A percentile compares a stretch with the other conserved stretches of the same genome.
These are phyloP conservation scores for Iberis amara DNA, from an alignment of 441 rosid species.

Conservation along the genomic window DNA sequence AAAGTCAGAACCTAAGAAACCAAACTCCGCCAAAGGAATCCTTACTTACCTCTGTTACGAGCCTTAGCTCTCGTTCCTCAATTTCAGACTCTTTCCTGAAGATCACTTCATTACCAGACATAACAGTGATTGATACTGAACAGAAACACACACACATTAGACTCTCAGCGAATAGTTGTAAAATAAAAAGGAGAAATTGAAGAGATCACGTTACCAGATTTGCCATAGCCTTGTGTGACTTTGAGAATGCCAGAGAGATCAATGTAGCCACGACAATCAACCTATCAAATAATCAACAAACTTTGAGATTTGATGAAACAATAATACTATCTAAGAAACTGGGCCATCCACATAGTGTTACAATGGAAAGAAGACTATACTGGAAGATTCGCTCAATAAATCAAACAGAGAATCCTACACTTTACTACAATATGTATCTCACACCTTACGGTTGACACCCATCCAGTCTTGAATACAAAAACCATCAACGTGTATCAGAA, in stretches of 20 bases:
- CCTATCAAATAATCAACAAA: slow-evolving; percentile 35
- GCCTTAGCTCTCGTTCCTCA: slow-evolving; percentile 43
- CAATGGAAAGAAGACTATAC: too few species aligned
- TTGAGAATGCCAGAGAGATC: slow-evolving; percentile 54
- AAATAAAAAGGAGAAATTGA: too few species aligned
- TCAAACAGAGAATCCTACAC: too few species aligned
- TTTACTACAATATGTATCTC: not conserved
- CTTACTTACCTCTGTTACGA: slow-evolving; percentile 37
- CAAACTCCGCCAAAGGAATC: not conserved
- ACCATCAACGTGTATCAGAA: slow-evolving; percentile 44
- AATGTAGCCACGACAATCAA: slow-evolving; percentile 46
- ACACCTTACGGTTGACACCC: slow-evolving; percentile 44
- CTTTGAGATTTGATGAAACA: too few species aligned
- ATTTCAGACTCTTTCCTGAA: slow-evolving; percentile 41
- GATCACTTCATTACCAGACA: slow-evolving; percentile 29
- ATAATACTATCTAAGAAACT: too few species aligned
- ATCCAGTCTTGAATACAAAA: slow-evolving; percentile 35
- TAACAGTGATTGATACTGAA: slow-evolving; percentile 47
- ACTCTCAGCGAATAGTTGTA: too few species aligned
- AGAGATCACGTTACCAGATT: slow-evolving; percentile 36
- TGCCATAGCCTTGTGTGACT: slow-evolving; percentile 52
- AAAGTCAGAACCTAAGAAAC: too few species aligned
- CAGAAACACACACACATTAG: slow-evolving; percentile 13
- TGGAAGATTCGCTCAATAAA: too few species aligned
- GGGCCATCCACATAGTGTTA: too few species aligned